These are phyloP conservation scores for Melanopsichium pennsylvanicum DNA, from an alignment of 1,284 basidiomycete genomes.

Conservation along the genomic window DNA sequence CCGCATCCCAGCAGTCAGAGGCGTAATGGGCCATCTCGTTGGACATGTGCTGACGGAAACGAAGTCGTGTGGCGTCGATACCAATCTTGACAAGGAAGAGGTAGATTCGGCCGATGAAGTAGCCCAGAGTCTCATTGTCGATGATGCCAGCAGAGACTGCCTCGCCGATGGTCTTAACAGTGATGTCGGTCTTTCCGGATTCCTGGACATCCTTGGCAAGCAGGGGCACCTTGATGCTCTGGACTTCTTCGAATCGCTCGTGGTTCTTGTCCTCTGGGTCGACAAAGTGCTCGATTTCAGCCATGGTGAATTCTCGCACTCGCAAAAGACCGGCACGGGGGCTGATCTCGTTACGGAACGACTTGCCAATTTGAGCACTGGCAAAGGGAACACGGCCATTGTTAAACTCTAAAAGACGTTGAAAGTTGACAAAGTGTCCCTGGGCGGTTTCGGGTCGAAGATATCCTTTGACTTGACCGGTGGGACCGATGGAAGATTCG, in stretches of 20 bases:
- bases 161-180: constrained; percentile 80
- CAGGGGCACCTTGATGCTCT: constrained; percentile 78
- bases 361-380: constrained; percentile 93
- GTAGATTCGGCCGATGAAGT: constrained; percentile 93
- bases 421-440: constrained; percentile 99
- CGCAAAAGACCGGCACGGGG: constrained; percentile 94
- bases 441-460: constrained; percentile 98
- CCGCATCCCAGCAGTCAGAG: constrained; percentile 98
- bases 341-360: constrained; percentile 98
- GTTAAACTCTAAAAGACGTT: constrained; percentile 95
- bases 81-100: constrained; percentile 92
- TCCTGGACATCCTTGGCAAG: constrained; percentile 85
- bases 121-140: constrained; percentile 96
- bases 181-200: constrained; percentile 76
- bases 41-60: constrained; percentile 96
- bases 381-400: constrained; percentile 95
- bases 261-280: constrained; percentile 93
- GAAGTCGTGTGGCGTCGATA: constrained; percentile 81
- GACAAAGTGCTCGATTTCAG: constrained; percentile 98
- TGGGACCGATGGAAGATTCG: constrained; percentile 93
- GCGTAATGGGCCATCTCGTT: constrained; percentile 99
- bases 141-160: constrained; percentile 84
- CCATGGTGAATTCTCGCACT: constrained; percentile 99
- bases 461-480: constrained; percentile 94
- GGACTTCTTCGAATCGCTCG: constrained; percentile 81